Evolutionary conservation across 2,329 filamentous ascomycete genomes (phyloP).

Genomic region (Colletotrichum aenigma): DNA sequence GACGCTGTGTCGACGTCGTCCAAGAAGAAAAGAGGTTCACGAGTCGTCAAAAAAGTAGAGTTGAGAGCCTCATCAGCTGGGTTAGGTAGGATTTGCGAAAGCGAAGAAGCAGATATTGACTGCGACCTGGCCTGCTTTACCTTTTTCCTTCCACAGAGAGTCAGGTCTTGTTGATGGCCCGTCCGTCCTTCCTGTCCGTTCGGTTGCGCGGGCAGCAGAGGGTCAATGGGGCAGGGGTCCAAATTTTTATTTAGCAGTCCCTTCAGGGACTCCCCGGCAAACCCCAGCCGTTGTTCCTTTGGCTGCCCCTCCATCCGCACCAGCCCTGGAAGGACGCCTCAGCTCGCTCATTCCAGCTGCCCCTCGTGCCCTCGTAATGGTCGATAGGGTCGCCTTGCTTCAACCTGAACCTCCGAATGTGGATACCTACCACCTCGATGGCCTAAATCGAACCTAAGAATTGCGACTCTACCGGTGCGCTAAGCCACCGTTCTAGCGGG

Average conservation of each 20-base stretch:
- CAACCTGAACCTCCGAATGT: not conserved
- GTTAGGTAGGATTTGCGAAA: not conserved
- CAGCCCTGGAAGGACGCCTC: not conserved
- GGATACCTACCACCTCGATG: not conserved
- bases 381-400: not conserved
- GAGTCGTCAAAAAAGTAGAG: not conserved
- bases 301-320: not conserved
- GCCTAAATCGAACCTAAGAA: not conserved
- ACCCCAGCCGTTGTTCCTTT: not conserved
- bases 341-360: not conserved
- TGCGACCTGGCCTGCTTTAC: not conserved
- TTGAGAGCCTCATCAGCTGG: not conserved
- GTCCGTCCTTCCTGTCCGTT: constrained; percentile 5
- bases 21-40: not conserved
- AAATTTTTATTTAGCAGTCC: constrained; percentile 8
- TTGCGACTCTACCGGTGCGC: not conserved
- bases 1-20: not conserved
- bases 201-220: constrained; percentile 20
- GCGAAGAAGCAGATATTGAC: constrained; percentile 10
- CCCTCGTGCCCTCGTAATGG: not conserved
- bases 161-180: constrained; percentile 10
- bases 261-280: constrained; percentile 13
- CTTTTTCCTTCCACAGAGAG: not conserved
- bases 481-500: constrained; percentile 2
- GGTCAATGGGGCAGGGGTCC: constrained; percentile 15